Evolutionary conservation across 225 moss, liverwort and hornwort genomes (phyloP).

Genomic region (Straminergon stramineum): DNA sequence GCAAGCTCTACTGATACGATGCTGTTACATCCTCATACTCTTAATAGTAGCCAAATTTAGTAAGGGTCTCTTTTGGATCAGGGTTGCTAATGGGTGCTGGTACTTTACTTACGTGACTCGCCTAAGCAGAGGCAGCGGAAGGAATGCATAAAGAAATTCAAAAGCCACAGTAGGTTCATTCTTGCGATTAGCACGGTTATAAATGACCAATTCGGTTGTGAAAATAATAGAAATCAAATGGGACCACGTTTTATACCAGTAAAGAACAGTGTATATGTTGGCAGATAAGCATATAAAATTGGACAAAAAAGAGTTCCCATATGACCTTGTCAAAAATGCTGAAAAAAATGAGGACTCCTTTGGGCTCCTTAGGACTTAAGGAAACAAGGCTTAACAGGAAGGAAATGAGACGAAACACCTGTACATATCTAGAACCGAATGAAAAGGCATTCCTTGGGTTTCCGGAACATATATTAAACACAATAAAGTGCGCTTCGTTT

Average conservation of each 20-base stretch:
- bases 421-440: neutral
- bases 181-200: neutral
- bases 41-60: neutral
- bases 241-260: neutral
- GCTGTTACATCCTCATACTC: neutral
- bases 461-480: neutral
- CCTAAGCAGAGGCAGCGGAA: neutral
- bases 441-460: neutral
- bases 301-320: neutral
- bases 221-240: neutral
- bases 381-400: neutral
- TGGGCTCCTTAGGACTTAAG: neutral
- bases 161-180: neutral
- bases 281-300: neutral
- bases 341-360: neutral
- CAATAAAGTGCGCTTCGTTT: neutral
- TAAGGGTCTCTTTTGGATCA: neutral
- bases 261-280: neutral
- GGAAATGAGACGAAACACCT: neutral
- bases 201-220: neutral
- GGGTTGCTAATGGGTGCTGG: neutral
- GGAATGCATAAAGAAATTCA: neutral
- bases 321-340: neutral
- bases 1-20: neutral
- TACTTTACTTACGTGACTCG: neutral